phyloP scores from a whole-genome alignment of 139 green algal genomes.

The Chlamydomonas incerta region DNA sequence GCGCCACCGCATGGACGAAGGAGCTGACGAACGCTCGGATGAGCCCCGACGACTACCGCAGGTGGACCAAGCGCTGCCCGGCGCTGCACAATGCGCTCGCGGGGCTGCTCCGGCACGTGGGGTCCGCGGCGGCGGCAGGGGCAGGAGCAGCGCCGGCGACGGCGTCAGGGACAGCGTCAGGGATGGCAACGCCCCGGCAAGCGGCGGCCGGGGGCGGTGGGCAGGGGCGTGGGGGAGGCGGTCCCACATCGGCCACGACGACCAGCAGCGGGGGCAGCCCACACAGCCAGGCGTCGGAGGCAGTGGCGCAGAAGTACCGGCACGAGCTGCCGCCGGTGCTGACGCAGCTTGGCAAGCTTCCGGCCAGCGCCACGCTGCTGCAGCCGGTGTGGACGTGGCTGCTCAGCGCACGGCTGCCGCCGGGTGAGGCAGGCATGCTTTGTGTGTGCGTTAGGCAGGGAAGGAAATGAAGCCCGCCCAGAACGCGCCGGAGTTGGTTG shows the following conservation, averaged over 20 bases:
- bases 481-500: neutral
- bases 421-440: neutral
- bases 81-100: conserved; percentile 13
- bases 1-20: too few relatives aligned
- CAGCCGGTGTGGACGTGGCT: conserved; percentile 35
- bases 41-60: neutral
- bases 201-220: too few relatives aligned
- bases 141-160: neutral
- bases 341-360: conserved; percentile 9
- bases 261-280: neutral
- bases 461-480: neutral
- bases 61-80: conserved; percentile 27
- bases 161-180: neutral
- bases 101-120: neutral
- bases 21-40: neutral
- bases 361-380: conserved; percentile 2
- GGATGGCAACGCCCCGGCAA: too few relatives aligned
- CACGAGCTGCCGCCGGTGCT: neutral
- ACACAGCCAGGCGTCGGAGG: too few relatives aligned
- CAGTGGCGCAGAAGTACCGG: too few relatives aligned
- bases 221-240: neutral
- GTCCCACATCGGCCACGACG: neutral
- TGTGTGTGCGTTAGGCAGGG: neutral
- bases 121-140: neutral
- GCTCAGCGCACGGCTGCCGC: conserved; percentile 21